Percentiles rank a stretch among this genome's conserved stretches.
phyloP scores from a whole-genome alignment of 176 grass and related monocot species.

The Carex myosuroides region DNA sequence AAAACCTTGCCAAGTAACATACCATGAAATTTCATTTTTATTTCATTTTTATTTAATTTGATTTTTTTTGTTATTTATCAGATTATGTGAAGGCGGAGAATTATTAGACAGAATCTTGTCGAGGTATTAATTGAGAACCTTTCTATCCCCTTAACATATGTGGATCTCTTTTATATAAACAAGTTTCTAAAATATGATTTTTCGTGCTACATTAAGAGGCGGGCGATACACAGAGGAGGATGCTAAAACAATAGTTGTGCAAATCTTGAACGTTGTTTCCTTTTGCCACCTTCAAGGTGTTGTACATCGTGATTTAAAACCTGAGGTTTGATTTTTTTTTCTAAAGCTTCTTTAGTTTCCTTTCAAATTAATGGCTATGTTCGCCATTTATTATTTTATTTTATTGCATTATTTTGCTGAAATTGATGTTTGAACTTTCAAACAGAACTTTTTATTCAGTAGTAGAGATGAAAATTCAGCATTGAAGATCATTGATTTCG shows the following conservation, averaged over 20 bases:
- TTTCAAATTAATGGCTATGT: not conserved
- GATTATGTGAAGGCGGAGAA: slow-evolving; percentile 96
- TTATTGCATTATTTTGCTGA: not conserved
- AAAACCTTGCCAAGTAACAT: not conserved
- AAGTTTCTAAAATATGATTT: slow-evolving; percentile 25
- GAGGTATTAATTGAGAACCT: slow-evolving; percentile 48
- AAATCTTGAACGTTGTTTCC: slow-evolving; percentile 90
- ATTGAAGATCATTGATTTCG: slow-evolving; percentile 99
- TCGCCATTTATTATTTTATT: slow-evolving; percentile 6
- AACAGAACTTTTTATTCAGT: slow-evolving; percentile 94
- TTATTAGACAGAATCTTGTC: slow-evolving; percentile 92
- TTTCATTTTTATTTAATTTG: slow-evolving; percentile 26
- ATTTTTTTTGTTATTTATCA: slow-evolving; percentile 34
- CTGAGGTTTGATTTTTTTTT: slow-evolving; percentile 64
- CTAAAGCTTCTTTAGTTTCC: slow-evolving; percentile 15
- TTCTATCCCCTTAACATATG: slow-evolving; percentile 14
- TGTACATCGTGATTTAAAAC: slow-evolving; percentile 97
- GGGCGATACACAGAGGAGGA: slow-evolving; percentile 83
- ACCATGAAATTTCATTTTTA: not conserved
- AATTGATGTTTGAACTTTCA: slow-evolving; percentile 24
- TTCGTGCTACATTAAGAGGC: slow-evolving; percentile 45
- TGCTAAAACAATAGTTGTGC: slow-evolving; percentile 86
- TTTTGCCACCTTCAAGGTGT: slow-evolving; percentile 99
- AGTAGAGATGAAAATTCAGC: slow-evolving; percentile 78
- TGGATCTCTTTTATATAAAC: slow-evolving; percentile 14